phyloP scores from a whole-genome alignment of 1,284 basidiomycete genomes.

The Apiotrichum domesticum region DNA sequence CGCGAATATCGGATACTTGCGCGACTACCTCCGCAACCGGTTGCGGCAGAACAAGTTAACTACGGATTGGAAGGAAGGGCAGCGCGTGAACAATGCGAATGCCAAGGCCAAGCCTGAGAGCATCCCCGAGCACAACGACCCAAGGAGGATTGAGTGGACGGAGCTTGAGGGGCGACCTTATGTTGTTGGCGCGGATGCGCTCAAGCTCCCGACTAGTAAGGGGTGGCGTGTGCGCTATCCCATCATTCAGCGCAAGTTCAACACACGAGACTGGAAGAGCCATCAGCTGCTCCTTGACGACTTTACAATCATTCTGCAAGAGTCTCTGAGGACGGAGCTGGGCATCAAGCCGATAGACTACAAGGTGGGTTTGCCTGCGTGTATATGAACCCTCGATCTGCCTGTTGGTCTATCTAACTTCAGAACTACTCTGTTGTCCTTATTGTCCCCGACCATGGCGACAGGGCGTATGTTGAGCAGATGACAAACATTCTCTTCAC shows the following conservation, averaged over 20 bases:
- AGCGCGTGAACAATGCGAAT: constrained; percentile 61
- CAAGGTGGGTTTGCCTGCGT: constrained; percentile 52
- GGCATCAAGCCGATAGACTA: constrained; percentile 55
- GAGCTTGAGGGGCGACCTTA: constrained; percentile 39
- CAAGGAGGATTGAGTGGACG: constrained; percentile 75
- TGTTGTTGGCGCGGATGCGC: constrained; percentile 55
- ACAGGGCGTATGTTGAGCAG: constrained; percentile 73
- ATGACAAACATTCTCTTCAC: constrained; percentile 69
- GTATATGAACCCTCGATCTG: no score
- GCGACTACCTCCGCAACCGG: constrained; percentile 66
- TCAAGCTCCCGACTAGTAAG: constrained; percentile 60
- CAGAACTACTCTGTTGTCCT: constrained; percentile 78
- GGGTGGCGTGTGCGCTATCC: constrained; percentile 73
- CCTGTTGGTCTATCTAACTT: background rate
- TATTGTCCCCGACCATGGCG: constrained; percentile 88
- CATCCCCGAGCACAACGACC: constrained; percentile 75
- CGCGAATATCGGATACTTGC: constrained; percentile 64
- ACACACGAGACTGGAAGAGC: constrained; percentile 67
- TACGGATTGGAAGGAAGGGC: constrained; percentile 65
- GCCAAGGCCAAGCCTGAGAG: constrained; percentile 58
- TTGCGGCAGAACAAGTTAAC: constrained; percentile 85
- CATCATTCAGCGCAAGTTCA: constrained; percentile 68
- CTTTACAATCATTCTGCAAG: constrained; percentile 63
- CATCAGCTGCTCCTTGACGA: constrained; percentile 66
- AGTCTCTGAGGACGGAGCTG: constrained; percentile 59